Evolutionary conservation across 441 rosid species (phyloP).

Genomic region (Metrosideros polymorpha): DNA sequence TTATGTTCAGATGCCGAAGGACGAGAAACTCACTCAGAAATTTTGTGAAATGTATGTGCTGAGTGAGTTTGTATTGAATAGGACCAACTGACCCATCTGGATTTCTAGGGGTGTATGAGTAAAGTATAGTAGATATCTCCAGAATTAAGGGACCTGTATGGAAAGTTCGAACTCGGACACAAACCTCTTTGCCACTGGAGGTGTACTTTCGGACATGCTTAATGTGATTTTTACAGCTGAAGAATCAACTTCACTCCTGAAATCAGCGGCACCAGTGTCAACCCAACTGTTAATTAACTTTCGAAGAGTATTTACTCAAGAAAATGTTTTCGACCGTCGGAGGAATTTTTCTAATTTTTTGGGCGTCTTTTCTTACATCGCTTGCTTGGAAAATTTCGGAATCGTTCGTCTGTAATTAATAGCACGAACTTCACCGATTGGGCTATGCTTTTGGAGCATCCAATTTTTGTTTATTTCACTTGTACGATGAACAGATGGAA

Average conservation of each 20-base stretch:
- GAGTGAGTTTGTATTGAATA: not conserved
- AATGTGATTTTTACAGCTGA: not conserved
- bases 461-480: not conserved
- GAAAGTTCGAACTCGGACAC: not conserved
- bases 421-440: not conserved
- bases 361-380: not conserved
- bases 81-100: not conserved
- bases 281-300: not conserved
- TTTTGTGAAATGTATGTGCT: not conserved
- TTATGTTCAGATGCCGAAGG: not conserved
- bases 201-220: not conserved
- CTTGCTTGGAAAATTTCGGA: not conserved
- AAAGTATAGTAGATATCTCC: not conserved
- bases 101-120: not conserved
- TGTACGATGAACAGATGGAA: no score
- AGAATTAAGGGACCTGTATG: not conserved
- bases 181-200: not conserved
- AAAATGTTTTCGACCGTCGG: not conserved
- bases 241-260: not conserved
- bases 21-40: not conserved
- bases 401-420: not conserved
- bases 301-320: not conserved
- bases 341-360: not conserved
- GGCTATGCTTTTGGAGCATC: not conserved
- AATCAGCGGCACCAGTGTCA: not conserved